Base-by-base conservation (phyloP, 2,329 filamentous ascomycete genomes). In the Diaporthe aspalathi region DNA sequence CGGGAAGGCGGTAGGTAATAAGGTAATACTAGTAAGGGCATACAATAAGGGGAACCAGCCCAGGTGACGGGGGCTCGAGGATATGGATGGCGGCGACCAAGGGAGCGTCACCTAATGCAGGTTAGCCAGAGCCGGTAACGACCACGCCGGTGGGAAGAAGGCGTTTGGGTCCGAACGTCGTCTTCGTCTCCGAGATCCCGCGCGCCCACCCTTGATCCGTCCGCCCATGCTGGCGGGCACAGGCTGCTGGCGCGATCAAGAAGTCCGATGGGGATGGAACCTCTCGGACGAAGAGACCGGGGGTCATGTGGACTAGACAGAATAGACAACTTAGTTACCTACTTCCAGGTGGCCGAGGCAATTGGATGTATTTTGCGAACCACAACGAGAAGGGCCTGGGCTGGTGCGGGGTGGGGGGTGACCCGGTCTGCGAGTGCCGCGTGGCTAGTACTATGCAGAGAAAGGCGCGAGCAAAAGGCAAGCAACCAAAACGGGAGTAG, bases 201-300 rank as follows among this genome's bases (percentile, higher is more conserved):
- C 29, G 29, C 45, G 60, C 60, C 60, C 45, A 50, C 60, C 60
- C 29, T 38, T 11, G 6, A 38, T 12, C 35, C 32, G 60, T 32
- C 27, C 45, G 45, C 60, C 67, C 53, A 38, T 50, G 54, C 67
- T 68, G 67, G 67, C 67, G 67, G 53, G 32, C 29, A 68, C 53
- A 29, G 40, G 12, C 50, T 57, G 50, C 35, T 27, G 38, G 40
- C 24, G 38, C 52, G 29, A 50, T 38, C n/a, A 50, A 14, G 45
- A 50, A 14, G 45, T 17, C 7, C 3, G 60, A 35, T 50, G 60
- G 45, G 29, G 27, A 65, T 50, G 45, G n/a, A n/a, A n/a, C n/a
- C n/a, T 47, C 60, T 65, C 45, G 45, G 29, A 50, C 45, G 60
- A 22, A 16, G n/a, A 60, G 54, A 60, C 35, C 12, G 35, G 35